These are phyloP conservation scores for Stygiomarasmius scandens DNA, from an alignment of 1,284 basidiomycete genomes.

Conservation along the genomic window DNA sequence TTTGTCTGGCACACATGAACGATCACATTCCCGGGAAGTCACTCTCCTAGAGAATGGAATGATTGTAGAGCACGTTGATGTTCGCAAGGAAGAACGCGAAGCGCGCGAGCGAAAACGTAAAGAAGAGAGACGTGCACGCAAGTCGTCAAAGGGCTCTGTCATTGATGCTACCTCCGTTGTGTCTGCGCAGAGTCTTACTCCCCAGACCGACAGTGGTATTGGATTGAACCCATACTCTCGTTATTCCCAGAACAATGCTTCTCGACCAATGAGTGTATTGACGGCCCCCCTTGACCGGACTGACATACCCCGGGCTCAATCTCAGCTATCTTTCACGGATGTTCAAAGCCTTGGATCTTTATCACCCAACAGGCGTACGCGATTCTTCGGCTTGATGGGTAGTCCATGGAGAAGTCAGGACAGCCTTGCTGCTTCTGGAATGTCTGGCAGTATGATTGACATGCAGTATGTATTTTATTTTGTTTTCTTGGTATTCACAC, in stretches of 20 bases:
- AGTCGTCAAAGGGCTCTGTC: slow-evolving; percentile 67
- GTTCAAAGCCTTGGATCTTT: slow-evolving; percentile 68
- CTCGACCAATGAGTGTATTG: slow-evolving; percentile 65
- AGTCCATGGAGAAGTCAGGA: slow-evolving; percentile 78
- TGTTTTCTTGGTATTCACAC: slow-evolving; percentile 26
- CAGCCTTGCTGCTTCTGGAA: slow-evolving; percentile 76
- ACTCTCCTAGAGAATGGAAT: slow-evolving; percentile 84
- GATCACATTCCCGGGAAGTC: slow-evolving; percentile 66
- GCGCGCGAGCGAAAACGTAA: slow-evolving; percentile 64
- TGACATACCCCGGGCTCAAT: slow-evolving; percentile 64
- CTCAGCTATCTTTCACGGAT: slow-evolving; percentile 78
- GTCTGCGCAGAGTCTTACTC: slow-evolving; percentile 59
- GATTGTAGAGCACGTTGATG: slow-evolving; percentile 83
- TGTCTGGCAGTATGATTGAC: slow-evolving; percentile 86
- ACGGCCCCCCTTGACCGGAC: slow-evolving; percentile 61
- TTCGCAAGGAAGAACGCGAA: slow-evolving; percentile 78
- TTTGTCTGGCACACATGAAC: slow-evolving; percentile 39
- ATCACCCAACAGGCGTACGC: slow-evolving; percentile 65
- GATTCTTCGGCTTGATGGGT: slow-evolving; percentile 84
- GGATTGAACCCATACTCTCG: slow-evolving; percentile 56
- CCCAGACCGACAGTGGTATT: slow-evolving; percentile 61
- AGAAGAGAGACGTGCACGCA: slow-evolving; percentile 74
- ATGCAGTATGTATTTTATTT: slow-evolving; percentile 76
- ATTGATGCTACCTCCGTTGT: slow-evolving; percentile 73
- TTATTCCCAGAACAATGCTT: slow-evolving; percentile 56